A percentile compares a stretch with the other conserved stretches of the same genome.
phyloP scores from a whole-genome alignment of 177 flowering plant species.

The Vitis hybrid region DNA sequence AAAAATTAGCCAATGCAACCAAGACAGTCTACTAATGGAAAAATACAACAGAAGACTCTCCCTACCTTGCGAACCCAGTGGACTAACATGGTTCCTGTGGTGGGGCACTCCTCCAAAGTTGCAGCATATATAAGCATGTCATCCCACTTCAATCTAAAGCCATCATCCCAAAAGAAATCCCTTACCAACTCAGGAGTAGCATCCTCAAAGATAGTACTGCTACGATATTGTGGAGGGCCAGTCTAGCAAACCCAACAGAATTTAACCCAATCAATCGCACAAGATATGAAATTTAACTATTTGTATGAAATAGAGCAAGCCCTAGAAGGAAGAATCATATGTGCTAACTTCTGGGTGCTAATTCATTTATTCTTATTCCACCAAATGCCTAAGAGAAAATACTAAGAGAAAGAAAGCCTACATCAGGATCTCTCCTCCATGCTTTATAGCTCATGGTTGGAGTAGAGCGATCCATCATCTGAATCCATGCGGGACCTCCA shows the following conservation, averaged over 20 bases:
- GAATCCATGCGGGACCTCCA: slow-evolving; percentile 91
- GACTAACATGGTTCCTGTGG: slow-evolving; percentile 83
- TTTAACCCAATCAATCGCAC: slow-evolving; percentile 7
- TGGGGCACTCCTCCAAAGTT: slow-evolving; percentile 70
- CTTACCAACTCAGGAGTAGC: slow-evolving; percentile 83
- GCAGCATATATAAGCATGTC: slow-evolving; percentile 69
- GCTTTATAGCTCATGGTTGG: slow-evolving; percentile 80
- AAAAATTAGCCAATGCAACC: slow-evolving; percentile 10
- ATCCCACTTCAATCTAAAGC: slow-evolving; percentile 80
- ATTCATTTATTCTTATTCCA: background rate
- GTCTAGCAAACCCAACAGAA: slow-evolving; percentile 34
- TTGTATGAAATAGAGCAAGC: background rate
- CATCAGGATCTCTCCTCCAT: slow-evolving; percentile 92
- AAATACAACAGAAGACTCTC: background rate
- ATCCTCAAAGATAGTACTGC: slow-evolving; percentile 82
- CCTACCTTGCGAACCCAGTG: slow-evolving; percentile 92
- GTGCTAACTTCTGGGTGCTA: background rate
- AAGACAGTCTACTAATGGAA: slow-evolving; percentile 1
- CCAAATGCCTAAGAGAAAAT: background rate
- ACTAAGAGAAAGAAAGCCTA: slow-evolving; percentile 19
- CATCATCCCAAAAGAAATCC: slow-evolving; percentile 99
- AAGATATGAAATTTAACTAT: background rate
- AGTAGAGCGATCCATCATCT: slow-evolving; percentile 83
- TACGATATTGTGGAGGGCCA: slow-evolving; percentile 94
- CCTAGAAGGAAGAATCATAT: background rate